Conservation (phyloP, 805 yeast genomes). For the Schwanniomyces pseudopolymorphus region DNA sequence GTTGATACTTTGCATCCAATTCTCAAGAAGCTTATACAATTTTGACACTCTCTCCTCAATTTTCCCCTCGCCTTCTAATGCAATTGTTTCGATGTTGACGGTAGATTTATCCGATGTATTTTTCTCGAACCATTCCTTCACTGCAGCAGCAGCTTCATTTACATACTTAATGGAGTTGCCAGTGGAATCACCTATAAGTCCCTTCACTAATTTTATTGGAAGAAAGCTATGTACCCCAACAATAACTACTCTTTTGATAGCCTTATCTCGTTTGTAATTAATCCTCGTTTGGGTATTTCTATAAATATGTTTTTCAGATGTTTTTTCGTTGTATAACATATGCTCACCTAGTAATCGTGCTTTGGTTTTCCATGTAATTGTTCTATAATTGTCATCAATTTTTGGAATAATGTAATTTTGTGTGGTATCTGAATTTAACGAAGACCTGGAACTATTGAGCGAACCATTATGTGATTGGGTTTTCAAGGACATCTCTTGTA, state of each 20-base stretch:
- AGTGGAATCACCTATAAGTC: slow-evolving; percentile 35
- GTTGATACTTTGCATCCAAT: slow-evolving; percentile 31
- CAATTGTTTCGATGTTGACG: slow-evolving; percentile 32
- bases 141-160: slow-evolving; percentile 26
- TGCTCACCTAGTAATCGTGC: slow-evolving; percentile 22
- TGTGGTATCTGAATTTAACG: background rate
- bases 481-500: slow-evolving; percentile 26
- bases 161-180: slow-evolving; percentile 33
- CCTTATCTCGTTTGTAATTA: slow-evolving; percentile 7
- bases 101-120: slow-evolving; percentile 6
- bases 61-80: slow-evolving; percentile 42
- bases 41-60: slow-evolving; percentile 27
- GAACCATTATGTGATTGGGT: slow-evolving; percentile 1
- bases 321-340: slow-evolving; percentile 17
- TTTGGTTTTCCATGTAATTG: slow-evolving; percentile 21
- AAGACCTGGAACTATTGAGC: slow-evolving; percentile 4
- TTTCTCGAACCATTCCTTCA: slow-evolving; percentile 25
- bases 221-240: slow-evolving; percentile 40
- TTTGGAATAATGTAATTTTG: slow-evolving; percentile 15
- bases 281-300: slow-evolving; percentile 8
- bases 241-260: slow-evolving; percentile 24
- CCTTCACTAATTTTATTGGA: slow-evolving; percentile 38
- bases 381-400: slow-evolving; percentile 22
- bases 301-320: slow-evolving; percentile 29
- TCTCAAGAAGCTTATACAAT: slow-evolving; percentile 24